These are phyloP conservation scores for Artemisia argyi DNA, from an alignment of 129 eudicot species.

Conservation along the genomic window DNA sequence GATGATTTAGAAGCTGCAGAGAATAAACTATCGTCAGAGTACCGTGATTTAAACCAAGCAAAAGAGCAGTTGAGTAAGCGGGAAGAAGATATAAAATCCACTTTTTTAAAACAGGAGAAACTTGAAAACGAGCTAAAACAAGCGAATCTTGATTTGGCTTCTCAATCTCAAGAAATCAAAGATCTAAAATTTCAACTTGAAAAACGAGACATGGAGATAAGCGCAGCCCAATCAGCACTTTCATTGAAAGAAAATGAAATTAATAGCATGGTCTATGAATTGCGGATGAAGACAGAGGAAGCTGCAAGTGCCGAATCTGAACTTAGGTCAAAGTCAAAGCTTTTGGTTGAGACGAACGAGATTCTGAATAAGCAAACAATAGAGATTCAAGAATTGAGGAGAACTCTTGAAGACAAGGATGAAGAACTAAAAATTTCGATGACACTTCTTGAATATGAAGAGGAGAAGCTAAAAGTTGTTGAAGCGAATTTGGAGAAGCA, in stretches of 20 bases:
- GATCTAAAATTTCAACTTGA: conserved; percentile 61
- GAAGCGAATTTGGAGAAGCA: conserved; percentile 74
- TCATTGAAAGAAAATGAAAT: conserved; percentile 63
- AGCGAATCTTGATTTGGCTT: conserved; percentile 63
- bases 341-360: conserved; percentile 50
- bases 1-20: conserved; percentile 73
- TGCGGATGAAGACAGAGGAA: conserved; percentile 55
- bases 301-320: conserved; percentile 45
- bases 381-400: conserved; percentile 55
- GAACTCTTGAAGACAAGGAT: conserved; percentile 50
- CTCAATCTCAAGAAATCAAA: conserved; percentile 62
- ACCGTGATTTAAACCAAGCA: conserved; percentile 46
- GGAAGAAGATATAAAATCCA: conserved; percentile 48
- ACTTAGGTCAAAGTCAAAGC: conserved; percentile 45
- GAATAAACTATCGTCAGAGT: conserved; percentile 48
- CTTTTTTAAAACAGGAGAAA: conserved; percentile 54
- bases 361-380: conserved; percentile 56
- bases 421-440: conserved; percentile 47
- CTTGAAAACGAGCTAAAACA: conserved; percentile 79
- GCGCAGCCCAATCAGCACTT: conserved; percentile 46
- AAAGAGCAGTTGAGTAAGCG: conserved; percentile 58
- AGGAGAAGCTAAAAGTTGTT: conserved; percentile 49
- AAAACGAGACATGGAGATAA: conserved; percentile 56
- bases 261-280: conserved; percentile 45
- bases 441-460: conserved; percentile 43